Evolutionary conservation across 2,329 filamentous ascomycete species (phyloP).

Genomic region (Pseudogymnoascus verrucosus): DNA sequence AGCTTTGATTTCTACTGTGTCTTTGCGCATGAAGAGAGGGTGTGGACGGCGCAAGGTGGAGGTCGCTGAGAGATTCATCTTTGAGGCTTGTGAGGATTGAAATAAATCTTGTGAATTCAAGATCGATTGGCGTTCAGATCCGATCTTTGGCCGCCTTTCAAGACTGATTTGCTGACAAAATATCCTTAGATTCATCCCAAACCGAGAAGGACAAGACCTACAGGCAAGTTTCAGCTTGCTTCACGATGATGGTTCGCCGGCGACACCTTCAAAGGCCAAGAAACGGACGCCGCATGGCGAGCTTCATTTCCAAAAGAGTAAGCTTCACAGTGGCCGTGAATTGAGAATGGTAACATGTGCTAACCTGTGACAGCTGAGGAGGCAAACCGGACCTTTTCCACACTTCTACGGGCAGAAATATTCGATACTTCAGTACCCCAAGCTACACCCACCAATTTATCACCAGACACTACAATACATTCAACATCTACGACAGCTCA

Average conservation of each 20-base stretch:
- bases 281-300: constrained; percentile 82
- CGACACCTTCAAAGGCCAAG: constrained; percentile 78
- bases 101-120: not conserved
- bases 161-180: constrained; percentile 17
- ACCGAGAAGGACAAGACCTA: constrained; percentile 84
- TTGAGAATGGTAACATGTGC: constrained; percentile 22
- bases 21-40: not conserved
- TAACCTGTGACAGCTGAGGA: constrained; percentile 59
- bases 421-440: constrained; percentile 90
- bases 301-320: constrained; percentile 89
- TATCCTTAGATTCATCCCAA: constrained; percentile 76
- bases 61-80: not conserved
- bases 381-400: constrained; percentile 88
- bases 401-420: constrained; percentile 78
- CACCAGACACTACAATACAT: constrained; percentile 47
- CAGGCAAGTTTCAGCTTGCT: constrained; percentile 88
- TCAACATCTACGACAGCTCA: constrained; percentile 45
- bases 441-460: constrained; percentile 55
- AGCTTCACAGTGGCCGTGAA: constrained; percentile 29
- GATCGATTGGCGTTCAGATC: not conserved
- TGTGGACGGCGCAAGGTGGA: not conserved
- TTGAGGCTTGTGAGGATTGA: not conserved
- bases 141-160: not conserved
- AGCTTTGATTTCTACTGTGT: constrained; percentile 15
- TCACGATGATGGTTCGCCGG: constrained; percentile 86